Evolutionary conservation across 768 basidiomycete genomes (phyloP), one percentile per base, ranked within the genome.

Genomic region (Leccinum sublutescens): DNA sequence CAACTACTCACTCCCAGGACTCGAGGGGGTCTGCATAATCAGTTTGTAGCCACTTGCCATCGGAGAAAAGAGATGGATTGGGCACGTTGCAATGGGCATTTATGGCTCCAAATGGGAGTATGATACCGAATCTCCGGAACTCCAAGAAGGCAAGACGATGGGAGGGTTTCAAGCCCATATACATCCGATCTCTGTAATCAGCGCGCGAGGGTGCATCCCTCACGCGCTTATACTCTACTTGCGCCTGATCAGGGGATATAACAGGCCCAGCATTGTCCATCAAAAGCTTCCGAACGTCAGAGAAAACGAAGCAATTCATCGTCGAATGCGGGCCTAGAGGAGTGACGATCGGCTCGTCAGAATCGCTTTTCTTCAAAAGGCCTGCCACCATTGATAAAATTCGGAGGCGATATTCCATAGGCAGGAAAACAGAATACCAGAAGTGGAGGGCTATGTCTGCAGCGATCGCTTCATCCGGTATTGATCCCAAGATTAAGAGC

Each of bases 91-190:
- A 81, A 57, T 79, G 74, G 0, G 74, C 72, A 33, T 74, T 74
- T 8, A 66, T 36, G 2, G 78, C 79, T 9, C 79, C 81, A 52
- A 81, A 80, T 10, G 81, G 82, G n/a, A 81, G 70, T n/a, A 83
- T 43, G 17, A 82, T 62, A 6, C 81, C 82, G 48, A 71, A 75
- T 17, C 71, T 62, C 27, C 75, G 75, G 60, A 70, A 81, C 34
- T 76, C 65, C 31, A 75, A 56, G 58, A 76, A 75, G 15, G 81
- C 77, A 11, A 78, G 68, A 14, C 81, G 78, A 62, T 83, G 82
- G 1, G 73, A 73, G 2, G 82, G 79, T 45, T 71, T 70, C 54
- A 84, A 68, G 11, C 66, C 66, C 71, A 56, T 68, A 62, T 54
- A 82, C 67, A 59, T 75, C 53, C 77, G 75, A 50, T 83, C 77